Evolutionary conservation across 257 asterid species (phyloP).

Genomic region (Solanum sejunctum): DNA sequence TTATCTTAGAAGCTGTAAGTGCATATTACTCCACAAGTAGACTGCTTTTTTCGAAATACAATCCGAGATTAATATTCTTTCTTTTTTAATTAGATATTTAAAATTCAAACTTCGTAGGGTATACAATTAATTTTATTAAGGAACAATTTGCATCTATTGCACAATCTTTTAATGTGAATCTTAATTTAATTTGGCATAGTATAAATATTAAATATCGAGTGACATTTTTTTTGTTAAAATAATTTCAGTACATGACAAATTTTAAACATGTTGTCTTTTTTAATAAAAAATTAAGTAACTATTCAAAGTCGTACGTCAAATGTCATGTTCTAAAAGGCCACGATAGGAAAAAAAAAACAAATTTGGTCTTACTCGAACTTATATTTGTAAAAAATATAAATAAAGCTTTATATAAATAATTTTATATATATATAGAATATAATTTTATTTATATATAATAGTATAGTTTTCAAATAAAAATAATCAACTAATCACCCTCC

Average conservation of each 20-base stretch:
- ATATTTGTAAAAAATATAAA: background rate
- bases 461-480: no score
- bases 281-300: background rate
- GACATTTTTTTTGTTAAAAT: no score
- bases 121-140: background rate
- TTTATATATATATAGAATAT: no score
- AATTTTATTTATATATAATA: no score
- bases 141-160: background rate
- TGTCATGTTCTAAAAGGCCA: background rate
- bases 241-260: background rate
- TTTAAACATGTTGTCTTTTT: background rate
- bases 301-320: background rate
- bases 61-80: no score
- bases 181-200: background rate
- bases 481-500: no score
- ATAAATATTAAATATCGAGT: background rate
- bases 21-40: no score
- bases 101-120: background rate
- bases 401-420: background rate
- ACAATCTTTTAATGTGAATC: fast-evolving
- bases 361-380: background rate
- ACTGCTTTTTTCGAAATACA: no score
- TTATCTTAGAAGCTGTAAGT: no score
- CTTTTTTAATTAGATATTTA: background rate
- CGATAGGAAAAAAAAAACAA: background rate